Conservation (phyloP, 495 filamentous ascomycete species). For the Halenospora varia region DNA sequence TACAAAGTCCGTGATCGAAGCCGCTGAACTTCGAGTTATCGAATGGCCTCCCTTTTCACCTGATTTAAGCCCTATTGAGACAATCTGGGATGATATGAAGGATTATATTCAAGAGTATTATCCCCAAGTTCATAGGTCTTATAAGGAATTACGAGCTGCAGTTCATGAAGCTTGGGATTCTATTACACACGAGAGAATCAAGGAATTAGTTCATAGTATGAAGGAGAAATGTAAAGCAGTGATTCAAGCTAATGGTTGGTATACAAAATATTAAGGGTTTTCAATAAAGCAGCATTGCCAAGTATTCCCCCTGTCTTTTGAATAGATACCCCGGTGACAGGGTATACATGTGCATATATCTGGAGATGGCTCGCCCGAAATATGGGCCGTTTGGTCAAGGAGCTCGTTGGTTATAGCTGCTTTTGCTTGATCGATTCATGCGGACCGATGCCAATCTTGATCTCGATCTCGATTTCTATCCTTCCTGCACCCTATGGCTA, state of each 20-base stretch:
- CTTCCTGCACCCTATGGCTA: no score
- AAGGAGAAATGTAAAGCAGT: constrained; percentile 10
- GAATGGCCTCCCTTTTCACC: constrained; percentile 24
- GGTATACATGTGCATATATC: no score
- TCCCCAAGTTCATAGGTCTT: not conserved
- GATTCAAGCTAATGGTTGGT: constrained; percentile 5
- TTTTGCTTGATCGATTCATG: no score
- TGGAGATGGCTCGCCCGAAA: no score
- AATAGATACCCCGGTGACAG: no score
- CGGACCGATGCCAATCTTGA: no score
- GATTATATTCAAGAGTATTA: constrained; percentile 11
- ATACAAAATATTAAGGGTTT: constrained; percentile 8
- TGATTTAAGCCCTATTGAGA: constrained; percentile 28
- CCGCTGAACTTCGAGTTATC: constrained; percentile 7
- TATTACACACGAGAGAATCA: constrained; percentile 3
- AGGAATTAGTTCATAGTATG: constrained; percentile 5
- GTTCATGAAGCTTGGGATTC: constrained; percentile 14
- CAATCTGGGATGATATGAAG: constrained; percentile 11
- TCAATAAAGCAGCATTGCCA: not conserved
- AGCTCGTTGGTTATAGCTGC: no score
- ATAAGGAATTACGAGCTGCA: constrained; percentile 4
- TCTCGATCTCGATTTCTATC: no score
- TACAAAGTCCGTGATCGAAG: not conserved
- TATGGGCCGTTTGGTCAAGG: no score
- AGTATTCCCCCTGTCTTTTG: no score